Percentiles rank a stretch among this genome's conserved stretches.
Evolutionary conservation across 2,329 filamentous ascomycete genomes (phyloP).

Genomic region (Davidsoniella virescens): DNA sequence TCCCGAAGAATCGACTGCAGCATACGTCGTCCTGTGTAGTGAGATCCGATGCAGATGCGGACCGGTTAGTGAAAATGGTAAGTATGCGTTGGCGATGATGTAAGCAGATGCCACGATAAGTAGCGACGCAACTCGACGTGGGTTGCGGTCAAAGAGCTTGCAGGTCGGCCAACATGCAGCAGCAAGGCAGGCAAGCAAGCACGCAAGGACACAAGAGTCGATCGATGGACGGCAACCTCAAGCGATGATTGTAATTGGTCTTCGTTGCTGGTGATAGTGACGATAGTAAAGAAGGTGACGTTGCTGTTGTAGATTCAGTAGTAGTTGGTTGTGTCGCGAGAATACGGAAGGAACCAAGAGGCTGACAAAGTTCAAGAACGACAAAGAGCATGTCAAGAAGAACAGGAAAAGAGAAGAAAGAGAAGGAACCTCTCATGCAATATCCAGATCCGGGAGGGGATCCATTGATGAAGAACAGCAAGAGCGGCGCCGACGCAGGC

Average conservation of each 20-base stretch:
- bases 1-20: too few species aligned
- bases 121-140: too few species aligned
- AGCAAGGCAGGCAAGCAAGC: neutral
- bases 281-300: too few species aligned
- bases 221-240: neutral
- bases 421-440: neutral
- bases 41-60: neutral
- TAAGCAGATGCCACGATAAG: too few species aligned
- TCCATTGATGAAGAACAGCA: neutral
- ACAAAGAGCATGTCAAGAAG: neutral
- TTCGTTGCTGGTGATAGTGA: neutral
- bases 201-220: neutral
- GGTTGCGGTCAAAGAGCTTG: too few species aligned
- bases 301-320: too few species aligned
- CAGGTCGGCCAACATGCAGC: too few species aligned
- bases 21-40: neutral
- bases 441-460: too few species aligned
- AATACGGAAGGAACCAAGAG: too few species aligned
- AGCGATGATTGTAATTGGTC: neutral
- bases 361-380: too few species aligned
- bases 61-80: neutral
- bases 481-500: neutral
- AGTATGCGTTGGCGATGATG: neutral
- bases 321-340: too few species aligned
- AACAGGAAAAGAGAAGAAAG: neutral